Conservation (phyloP, 805 yeast genomes). For the Metschnikowia hibisci region DNA sequence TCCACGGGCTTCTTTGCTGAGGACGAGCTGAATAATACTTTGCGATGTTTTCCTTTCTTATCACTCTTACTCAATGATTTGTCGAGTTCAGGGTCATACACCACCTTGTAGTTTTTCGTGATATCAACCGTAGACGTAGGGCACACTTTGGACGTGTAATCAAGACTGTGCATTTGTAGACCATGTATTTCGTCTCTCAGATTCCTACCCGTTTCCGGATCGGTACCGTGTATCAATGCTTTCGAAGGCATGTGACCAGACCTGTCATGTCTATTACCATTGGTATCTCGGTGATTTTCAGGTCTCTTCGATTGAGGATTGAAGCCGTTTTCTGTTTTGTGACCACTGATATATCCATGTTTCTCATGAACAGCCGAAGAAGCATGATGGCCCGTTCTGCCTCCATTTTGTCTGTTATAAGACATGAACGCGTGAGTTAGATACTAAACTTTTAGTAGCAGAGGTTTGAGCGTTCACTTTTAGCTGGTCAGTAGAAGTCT, state of each 20-base stretch:
- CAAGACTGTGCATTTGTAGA: constrained; percentile 27
- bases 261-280: neutral
- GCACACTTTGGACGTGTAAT: constrained; percentile 12
- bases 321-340: neutral
- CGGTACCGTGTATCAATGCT: constrained; percentile 26
- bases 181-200: constrained; percentile 27
- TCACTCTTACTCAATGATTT: constrained; percentile 30
- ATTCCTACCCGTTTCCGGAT: constrained; percentile 31
- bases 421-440: neutral
- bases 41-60: constrained; percentile 30
- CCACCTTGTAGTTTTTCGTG: constrained; percentile 38
- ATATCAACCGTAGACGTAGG: constrained; percentile 9
- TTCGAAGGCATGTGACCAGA: neutral
- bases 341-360: neutral
- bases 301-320: neutral
- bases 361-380: neutral
- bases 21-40: constrained; percentile 36
- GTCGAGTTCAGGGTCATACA: constrained; percentile 48
- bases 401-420: constrained; percentile 1
- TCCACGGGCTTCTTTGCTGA: constrained; percentile 25
- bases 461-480: too few species aligned
- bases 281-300: neutral
- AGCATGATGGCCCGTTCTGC: constrained; percentile 2
- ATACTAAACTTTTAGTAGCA: too few species aligned
- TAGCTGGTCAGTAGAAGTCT: too few species aligned